Conservation (phyloP, 1,284 basidiomycete species). For the Sphagnurus paluster region DNA sequence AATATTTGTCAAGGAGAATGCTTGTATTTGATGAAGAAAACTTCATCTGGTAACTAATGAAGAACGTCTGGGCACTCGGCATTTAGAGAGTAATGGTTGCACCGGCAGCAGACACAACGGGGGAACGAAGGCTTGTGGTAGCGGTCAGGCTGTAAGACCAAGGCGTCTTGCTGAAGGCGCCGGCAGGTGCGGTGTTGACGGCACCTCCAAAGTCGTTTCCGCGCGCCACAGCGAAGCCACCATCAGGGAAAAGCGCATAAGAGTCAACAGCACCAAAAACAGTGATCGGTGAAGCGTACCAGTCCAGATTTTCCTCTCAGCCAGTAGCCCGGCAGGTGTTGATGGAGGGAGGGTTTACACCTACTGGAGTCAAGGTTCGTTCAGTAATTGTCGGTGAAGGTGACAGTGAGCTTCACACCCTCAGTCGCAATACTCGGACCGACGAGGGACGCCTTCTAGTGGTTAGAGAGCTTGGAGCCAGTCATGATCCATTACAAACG, state of each 20-base stretch:
- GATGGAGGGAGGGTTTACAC: conserved; percentile 44
- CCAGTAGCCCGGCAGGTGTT: conserved; percentile 49
- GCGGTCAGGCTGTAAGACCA: conserved; percentile 36
- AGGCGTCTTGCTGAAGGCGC: conserved; percentile 37
- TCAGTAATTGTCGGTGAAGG: conserved; percentile 41
- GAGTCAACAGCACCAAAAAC: neutral
- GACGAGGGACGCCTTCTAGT: conserved; percentile 44
- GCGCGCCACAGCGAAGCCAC: conserved; percentile 39
- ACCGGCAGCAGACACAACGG: conserved; percentile 34
- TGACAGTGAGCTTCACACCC: conserved; percentile 36
- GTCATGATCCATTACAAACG: conserved; percentile 41
- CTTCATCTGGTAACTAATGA: too few species aligned
- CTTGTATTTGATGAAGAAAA: too few species aligned
- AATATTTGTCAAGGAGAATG: too few species aligned
- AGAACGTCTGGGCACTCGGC: too few species aligned
- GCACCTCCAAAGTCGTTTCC: conserved; percentile 35
- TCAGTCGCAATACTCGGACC: conserved; percentile 44
- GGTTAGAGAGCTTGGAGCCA: conserved; percentile 38
- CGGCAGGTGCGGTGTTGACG: conserved; percentile 34
- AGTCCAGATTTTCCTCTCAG: conserved; percentile 47
- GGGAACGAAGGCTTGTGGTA: conserved; percentile 28
- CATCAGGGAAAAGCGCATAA: conserved; percentile 22
- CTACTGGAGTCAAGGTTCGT: conserved; percentile 36
- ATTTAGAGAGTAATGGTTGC: conserved; percentile 41
- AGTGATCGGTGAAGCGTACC: conserved; percentile 25